Evolutionary conservation across 768 basidiomycete species (phyloP), one percentile per base, ranked within the genome.

Genomic region (Mycena maculata): DNA sequence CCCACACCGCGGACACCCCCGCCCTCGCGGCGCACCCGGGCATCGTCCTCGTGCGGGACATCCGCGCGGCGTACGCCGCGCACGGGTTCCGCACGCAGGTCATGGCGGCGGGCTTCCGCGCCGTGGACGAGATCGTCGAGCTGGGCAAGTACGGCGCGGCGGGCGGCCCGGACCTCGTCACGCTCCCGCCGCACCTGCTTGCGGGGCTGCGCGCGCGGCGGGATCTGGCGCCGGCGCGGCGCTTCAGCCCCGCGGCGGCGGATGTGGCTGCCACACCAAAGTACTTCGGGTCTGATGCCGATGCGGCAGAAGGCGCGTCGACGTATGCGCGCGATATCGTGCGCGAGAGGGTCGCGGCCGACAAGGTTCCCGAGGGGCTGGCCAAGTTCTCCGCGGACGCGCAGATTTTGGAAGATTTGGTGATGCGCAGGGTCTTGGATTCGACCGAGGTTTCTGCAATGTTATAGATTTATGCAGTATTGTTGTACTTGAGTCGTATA

Each of bases 101-200:
- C 31, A 79, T 80, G 79, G 79, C 79, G 1, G 79, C 80, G 1
- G 80, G 79, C 1, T 80, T 80, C 61, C 56, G 79, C 4, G 73
- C 71, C 4, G 74, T 73, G 0, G 78, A 78, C 28, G 80, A 80
- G 64, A 74, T 80, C 7, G 56, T 80, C 11, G 77, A 79, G 56
- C 45, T 79, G 47, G 72, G 74, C 11, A 72, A 70, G 63, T 66
- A 68, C 45, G 78, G 79, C 22, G 67, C 55, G 8, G 41, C 44
- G 36, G 77, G 75, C 25, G 76, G 77, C 0, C 74, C 79, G 1
- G 78, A 80, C 49, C 25, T 77, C 10, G 73, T 80, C n/a, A 81
- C 79, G 5, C 69, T 80, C 5, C 79, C 80, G 28, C 78, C 79
- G 8, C 72, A 77, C 20, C 62, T 81, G 15, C 64, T 81, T 23